These are phyloP conservation scores for Hypoxylon sp. DNA, from an alignment of 2,329 filamentous ascomycete genomes.

Conservation along the genomic window DNA sequence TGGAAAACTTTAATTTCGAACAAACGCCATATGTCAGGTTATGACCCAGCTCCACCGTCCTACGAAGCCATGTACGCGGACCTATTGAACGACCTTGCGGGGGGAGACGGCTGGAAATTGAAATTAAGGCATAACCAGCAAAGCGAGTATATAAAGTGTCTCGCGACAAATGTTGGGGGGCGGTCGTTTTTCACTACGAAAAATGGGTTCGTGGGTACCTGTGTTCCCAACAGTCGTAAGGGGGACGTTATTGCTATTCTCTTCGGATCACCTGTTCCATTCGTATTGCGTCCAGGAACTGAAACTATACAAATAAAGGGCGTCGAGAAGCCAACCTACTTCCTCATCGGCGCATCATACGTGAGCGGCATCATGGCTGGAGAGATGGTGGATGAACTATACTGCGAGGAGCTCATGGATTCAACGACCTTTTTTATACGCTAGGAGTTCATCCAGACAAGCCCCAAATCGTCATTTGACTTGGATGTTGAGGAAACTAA, in stretches of 20 bases:
- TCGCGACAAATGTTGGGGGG: background rate
- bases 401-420: slow-evolving; percentile 30
- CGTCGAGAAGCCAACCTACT: slow-evolving; percentile 5
- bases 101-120: background rate
- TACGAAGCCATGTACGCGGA: slow-evolving; percentile 17
- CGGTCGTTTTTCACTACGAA: slow-evolving; percentile 23
- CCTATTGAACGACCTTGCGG: background rate
- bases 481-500: no score
- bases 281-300: slow-evolving; percentile 15
- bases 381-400: slow-evolving; percentile 28
- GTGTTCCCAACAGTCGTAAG: slow-evolving; percentile 16
- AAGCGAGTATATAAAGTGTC: slow-evolving; percentile 8
- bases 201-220: slow-evolving; percentile 24
- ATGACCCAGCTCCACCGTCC: slow-evolving; percentile 16
- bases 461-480: no score
- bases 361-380: slow-evolving; percentile 25
- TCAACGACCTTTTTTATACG: slow-evolving; percentile 19
- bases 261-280: slow-evolving; percentile 22
- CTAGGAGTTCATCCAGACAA: background rate
- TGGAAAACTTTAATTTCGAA: slow-evolving; percentile 14
- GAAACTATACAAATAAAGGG: slow-evolving; percentile 8
- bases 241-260: slow-evolving; percentile 24
- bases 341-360: slow-evolving; percentile 18
- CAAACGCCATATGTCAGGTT: slow-evolving; percentile 11
- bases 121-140: background rate